phyloP scores from a whole-genome alignment of 257 asterid genomes.

The Solanum arcanum region DNA sequence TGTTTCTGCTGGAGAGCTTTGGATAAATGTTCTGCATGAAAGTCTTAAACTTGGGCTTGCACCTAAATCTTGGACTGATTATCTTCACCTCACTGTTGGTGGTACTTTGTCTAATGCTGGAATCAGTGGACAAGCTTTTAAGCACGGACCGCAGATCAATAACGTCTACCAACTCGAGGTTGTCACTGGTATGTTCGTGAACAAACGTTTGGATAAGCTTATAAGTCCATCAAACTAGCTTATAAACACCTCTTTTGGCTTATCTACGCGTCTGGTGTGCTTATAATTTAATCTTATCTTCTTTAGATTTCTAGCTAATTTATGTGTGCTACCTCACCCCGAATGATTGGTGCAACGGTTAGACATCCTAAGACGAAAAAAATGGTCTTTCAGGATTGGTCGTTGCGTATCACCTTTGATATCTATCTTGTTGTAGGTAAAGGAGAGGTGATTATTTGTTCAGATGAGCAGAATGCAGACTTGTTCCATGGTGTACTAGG shows the following conservation, averaged over 20 bases:
- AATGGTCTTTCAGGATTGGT: neutral
- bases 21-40: conserved; percentile 69
- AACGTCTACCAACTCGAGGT: conserved; percentile 82
- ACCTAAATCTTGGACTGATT: conserved; percentile 92
- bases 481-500: conserved; percentile 76
- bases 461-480: conserved; percentile 58
- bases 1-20: conserved; percentile 73
- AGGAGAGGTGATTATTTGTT: conserved; percentile 68
- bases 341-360: neutral
- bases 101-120: conserved; percentile 93
- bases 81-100: conserved; percentile 84
- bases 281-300: neutral
- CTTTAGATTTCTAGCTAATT: neutral
- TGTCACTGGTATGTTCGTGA: conserved; percentile 51
- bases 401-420: neutral
- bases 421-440: conserved; percentile 31
- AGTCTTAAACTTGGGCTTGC: conserved; percentile 64
- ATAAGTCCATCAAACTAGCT: neutral
- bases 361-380: neutral
- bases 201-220: neutral
- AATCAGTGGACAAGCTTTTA: conserved; percentile 87
- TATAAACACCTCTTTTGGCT: neutral
- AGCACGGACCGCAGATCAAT: conserved; percentile 82
- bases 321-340: neutral
- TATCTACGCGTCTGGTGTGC: neutral